These are phyloP conservation scores for Termitomyces heimii DNA, from an alignment of 768 basidiomycete species.

Conservation along the genomic window DNA sequence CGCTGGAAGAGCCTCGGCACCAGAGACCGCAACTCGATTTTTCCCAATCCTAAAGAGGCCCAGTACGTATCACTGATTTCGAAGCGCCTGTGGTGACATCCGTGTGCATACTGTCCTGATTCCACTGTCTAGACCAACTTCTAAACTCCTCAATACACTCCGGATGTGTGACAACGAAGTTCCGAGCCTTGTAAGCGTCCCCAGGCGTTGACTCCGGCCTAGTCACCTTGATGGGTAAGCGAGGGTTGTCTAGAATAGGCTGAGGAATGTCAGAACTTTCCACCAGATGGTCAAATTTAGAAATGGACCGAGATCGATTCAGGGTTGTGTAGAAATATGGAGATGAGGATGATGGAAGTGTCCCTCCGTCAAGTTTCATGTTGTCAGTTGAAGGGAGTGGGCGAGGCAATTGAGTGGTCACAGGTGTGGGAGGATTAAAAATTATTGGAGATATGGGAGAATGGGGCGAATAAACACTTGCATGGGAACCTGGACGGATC, in stretches of 20 bases:
- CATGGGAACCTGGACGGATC: neutral
- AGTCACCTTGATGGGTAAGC: conserved; percentile 8
- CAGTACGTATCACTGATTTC: conserved; percentile 2
- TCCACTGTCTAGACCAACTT: conserved; percentile 14
- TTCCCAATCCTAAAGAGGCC: neutral
- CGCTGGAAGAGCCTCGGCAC: neutral
- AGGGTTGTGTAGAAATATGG: conserved; percentile 15
- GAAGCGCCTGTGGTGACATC: conserved; percentile 9
- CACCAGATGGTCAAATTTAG: conserved; percentile 2
- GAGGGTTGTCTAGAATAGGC: neutral
- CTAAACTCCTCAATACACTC: conserved; percentile 8
- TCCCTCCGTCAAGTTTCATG: conserved; percentile 10
- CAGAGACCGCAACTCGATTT: neutral
- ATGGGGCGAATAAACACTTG: conserved; percentile 10
- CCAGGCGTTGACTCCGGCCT: conserved; percentile 7
- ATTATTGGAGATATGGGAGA: conserved; percentile 24
- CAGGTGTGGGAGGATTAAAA: conserved; percentile 22
- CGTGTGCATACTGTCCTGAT: conserved; percentile 11
- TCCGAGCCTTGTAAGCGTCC: conserved; percentile 3
- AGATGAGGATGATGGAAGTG: conserved; percentile 4
- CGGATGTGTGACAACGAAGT: conserved; percentile 4
- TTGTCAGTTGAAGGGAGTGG: conserved; percentile 4
- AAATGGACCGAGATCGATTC: conserved; percentile 13
- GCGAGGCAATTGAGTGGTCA: neutral
- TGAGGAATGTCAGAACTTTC: neutral